Conservation (phyloP, 2,329 filamentous ascomycete genomes). For the Cercospora brassicicola region DNA sequence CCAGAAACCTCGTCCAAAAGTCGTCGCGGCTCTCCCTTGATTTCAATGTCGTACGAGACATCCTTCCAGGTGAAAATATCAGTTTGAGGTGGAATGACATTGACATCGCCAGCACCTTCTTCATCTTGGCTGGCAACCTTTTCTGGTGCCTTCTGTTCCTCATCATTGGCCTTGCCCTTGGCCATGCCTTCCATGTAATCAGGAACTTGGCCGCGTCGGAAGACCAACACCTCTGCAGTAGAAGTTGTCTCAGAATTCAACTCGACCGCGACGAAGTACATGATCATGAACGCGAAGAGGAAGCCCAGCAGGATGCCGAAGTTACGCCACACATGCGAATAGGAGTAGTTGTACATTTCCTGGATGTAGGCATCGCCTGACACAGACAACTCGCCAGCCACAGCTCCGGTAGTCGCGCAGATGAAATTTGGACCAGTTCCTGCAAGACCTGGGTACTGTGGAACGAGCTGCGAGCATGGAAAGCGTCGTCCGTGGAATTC, state of each 20-base stretch:
- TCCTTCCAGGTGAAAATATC: constrained; percentile 55
- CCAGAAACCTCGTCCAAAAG: constrained; percentile 57
- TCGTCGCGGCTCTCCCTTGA: constrained; percentile 53
- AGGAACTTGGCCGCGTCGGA: constrained; percentile 49
- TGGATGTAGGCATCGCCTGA: constrained; percentile 42
- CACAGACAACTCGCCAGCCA: constrained; percentile 43
- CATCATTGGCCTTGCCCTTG: constrained; percentile 39
- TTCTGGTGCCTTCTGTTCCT: constrained; percentile 38
- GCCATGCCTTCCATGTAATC: constrained; percentile 40
- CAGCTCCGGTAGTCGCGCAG: constrained; percentile 43
- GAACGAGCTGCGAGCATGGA: constrained; percentile 42
- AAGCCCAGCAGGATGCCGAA: constrained; percentile 68
- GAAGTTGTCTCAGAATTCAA: constrained; percentile 63
- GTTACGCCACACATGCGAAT: constrained; percentile 55
- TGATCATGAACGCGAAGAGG: constrained; percentile 61
- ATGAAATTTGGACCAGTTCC: constrained; percentile 36
- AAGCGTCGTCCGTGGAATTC: constrained; percentile 48
- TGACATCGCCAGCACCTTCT: constrained; percentile 35
- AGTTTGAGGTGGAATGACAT: constrained; percentile 46
- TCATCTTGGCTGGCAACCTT: constrained; percentile 30
- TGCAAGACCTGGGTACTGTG: constrained; percentile 38
- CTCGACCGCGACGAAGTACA: constrained; percentile 66
- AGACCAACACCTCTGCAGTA: constrained; percentile 69
- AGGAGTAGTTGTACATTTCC: constrained; percentile 42
- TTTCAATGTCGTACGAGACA: constrained; percentile 56